Conservation (phyloP, 2,329 filamentous ascomycete genomes). For the Stagonosporopsis chrysanthemi region DNA sequence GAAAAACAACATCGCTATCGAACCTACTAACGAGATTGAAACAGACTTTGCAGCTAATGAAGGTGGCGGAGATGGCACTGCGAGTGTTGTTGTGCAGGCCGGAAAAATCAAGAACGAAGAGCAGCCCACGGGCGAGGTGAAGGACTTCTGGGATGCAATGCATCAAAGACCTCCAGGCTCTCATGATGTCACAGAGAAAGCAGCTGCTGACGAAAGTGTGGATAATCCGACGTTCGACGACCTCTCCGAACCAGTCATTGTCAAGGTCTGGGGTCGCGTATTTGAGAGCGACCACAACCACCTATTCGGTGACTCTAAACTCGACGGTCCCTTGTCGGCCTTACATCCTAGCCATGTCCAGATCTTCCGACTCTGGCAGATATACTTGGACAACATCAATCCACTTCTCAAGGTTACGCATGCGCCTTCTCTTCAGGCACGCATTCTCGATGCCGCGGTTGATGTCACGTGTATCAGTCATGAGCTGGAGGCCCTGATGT, state of each 20-base stretch:
- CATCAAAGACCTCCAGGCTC: slow-evolving; percentile 17
- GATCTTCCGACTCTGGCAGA: slow-evolving; percentile 75
- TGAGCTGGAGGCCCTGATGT: slow-evolving; percentile 63
- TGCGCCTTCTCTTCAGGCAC: slow-evolving; percentile 55
- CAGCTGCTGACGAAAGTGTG: slow-evolving; percentile 4
- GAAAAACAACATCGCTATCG: slow-evolving; percentile 72
- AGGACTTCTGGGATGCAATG: slow-evolving; percentile 37
- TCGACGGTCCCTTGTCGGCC: slow-evolving; percentile 66
- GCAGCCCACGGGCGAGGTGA: slow-evolving; percentile 13
- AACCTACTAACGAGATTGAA: slow-evolving; percentile 51
- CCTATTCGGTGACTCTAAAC: slow-evolving; percentile 59
- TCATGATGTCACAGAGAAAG: not conserved
- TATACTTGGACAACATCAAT: slow-evolving; percentile 64
- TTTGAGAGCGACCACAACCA: slow-evolving; percentile 57
- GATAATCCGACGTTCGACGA: slow-evolving; percentile 19
- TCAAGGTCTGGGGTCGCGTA: slow-evolving; percentile 55
- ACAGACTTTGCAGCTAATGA: not conserved
- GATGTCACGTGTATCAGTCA: slow-evolving; percentile 60
- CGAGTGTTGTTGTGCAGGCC: slow-evolving; percentile 8
- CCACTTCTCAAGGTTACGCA: slow-evolving; percentile 42
- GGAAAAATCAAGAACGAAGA: slow-evolving; percentile 17
- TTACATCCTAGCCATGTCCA: slow-evolving; percentile 72
- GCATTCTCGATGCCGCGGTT: slow-evolving; percentile 67
- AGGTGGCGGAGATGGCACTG: not conserved
- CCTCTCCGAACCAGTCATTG: slow-evolving; percentile 41